Evolutionary conservation across 2,329 filamentous ascomycete species (phyloP), one percentile per base, ranked within the genome.

Genomic region (Hypoxylon sp.): DNA sequence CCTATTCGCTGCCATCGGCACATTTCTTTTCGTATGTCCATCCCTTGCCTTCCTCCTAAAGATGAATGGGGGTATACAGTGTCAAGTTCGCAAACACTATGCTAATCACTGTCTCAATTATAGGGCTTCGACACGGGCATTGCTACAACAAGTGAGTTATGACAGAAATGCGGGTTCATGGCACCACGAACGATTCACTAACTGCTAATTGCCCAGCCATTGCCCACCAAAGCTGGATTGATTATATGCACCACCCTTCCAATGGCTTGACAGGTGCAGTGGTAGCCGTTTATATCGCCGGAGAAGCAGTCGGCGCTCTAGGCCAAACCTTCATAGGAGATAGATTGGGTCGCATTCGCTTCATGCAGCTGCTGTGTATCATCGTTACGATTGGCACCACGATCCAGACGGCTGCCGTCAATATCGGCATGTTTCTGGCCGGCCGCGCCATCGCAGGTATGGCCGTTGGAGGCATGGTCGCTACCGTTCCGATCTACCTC

Each of bases 61-160:
- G 30, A 16, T 27, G 4, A 19, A 39, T 16, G n/a, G 14, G 30
- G 29, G 16, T 37, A 25, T 11, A 25, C 14, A 21, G 16, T 8
- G 30, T 39, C 9, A 9, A 41, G 23, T 21, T 9, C 8, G n/a
- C 21, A 45, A 45, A 41, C 19, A 14, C 12, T 52, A 23, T 60
- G 5, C 58, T 68, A 39, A 47, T 19, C 47, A 5, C 25, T 32
- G 11, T 39, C 32, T 37, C 27, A 25, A 19, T 27, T 48, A 48
- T 55, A 85, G 84, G 86, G 85, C 2, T 87, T 88, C 63, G 86
- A 88, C 72, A 87, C 85, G 0, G 86, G 86, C 27, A 88, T 88
- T 59, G 85, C 85, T 3, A 88, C 86, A 11, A 88, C 85, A 14
- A 88, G 81, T 84, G 64, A 76, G 80, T 76, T 56, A 23, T n/a